Base-by-base conservation (phyloP, 2,329 filamentous ascomycete species). In the Penicillium sp. region DNA sequence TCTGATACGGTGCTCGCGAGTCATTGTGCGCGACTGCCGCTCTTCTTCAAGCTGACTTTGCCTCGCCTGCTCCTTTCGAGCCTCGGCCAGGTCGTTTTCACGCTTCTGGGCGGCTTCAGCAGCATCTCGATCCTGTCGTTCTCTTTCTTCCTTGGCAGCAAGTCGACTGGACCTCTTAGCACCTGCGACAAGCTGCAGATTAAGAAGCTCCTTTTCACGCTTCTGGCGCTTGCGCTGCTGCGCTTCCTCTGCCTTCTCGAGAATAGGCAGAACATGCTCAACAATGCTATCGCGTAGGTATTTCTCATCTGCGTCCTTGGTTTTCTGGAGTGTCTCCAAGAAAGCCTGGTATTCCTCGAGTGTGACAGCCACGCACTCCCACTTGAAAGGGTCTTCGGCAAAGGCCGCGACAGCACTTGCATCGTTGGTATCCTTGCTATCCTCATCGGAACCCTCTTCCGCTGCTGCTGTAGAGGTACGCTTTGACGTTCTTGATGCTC, bases 101-200 rank as follows among this genome's bases (percentile, higher is more conserved):
- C 81, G 82, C 75, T 84, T 89, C 53, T 82, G 84, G 65, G 90
- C 86, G 45, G 88, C 89, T 68, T 92, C 88, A 10, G 82, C 85
- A 19, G 81, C 82, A 64, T 89, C 84, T 58, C 91, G 87, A 46
- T 93, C 87, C 59, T 88, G 81, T 65, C 85, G 87, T 68, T 92
- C 89, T 62, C 86, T 88, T 70, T 97, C 92, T 34, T 86, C 79
- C 70, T 91, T 95, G 62, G 84, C 84, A 19, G 93, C 92, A 64
- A 99, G 85, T 61, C 94, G 86, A 68, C 91, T 96, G 0, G 94
- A 99, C 61, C 94, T 83, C 77, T 99, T 99, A 4, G 94, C 93
- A 55, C 88, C 90, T n/a, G 91, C 91, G 76, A 97, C 83, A 71
- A 94, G 93, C 65, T 93, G 88, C 63, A 96, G 75, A 64, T 87